Evolutionary conservation across 352 stramenopile species (phyloP), one percentile per base, ranked within the genome.

Genomic region (Globisporangium camurandrum): DNA sequence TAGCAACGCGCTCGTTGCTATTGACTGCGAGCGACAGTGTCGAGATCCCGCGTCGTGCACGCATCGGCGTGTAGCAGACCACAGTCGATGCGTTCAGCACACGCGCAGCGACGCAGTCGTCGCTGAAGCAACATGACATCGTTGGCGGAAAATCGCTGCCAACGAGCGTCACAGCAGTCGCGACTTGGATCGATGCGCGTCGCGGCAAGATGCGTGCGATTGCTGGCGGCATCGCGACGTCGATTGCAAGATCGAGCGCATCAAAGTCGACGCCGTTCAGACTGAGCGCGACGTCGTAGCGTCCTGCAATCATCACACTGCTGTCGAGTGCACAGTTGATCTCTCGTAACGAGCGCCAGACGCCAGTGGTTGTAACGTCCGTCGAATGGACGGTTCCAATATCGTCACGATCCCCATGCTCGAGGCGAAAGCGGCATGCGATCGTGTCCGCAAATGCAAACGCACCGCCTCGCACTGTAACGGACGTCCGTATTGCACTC

Each of bases 91-190:
- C 39, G 31, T 61, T 66, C 11, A 55, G 9, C 14, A 55, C 10
- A 10, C 17, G n/a, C 1, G 75, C 24, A 14, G 46, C 54, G 16
- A 54, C 41, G 39, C 74, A 86, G 3, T 46, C 16, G n/a, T 46
- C 44, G 5, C 39, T 69, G 57, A 86, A 83, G 38, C 71, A 86
- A 49, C 74, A 86, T 1, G 45, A 46, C 57, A 75, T 69, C 0
- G 57, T 49, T 14, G 48, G 38, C 1, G 28, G 27, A 17, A 81
- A 62, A 28, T 66, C 22, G 9, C 47, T 26, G 3, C 66, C 68
- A 19, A 27, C 22, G 8, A 86, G 16, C n/a, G n/a, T 8, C 5
- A 86, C 40, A 7, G 3, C 31, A 9, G 59, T 75, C 19, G 54
- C 62, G 31, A 58, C 59, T 26, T 24, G 23, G 10, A 23, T 39